Conservation (phyloP, 2,329 filamentous ascomycete species). For the Pochonia chlamydosporia region DNA sequence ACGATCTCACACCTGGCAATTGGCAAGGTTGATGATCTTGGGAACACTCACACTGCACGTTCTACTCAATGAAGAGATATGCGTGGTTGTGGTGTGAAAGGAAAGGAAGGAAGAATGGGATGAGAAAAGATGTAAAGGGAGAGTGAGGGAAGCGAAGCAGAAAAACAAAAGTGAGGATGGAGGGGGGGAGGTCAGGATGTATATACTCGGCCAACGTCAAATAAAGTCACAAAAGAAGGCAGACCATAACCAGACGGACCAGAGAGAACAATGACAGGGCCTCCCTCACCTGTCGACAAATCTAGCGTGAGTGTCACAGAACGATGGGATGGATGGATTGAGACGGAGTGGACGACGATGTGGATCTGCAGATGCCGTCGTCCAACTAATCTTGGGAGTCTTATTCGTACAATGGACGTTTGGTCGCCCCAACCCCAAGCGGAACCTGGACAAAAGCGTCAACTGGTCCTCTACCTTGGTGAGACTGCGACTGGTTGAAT, state of each 20-base stretch:
- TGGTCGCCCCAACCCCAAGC: neutral
- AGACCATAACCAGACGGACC: neutral
- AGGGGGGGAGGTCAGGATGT: neutral
- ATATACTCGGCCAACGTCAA: neutral
- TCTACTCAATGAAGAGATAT: constrained; percentile 5
- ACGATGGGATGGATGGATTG: too few species aligned
- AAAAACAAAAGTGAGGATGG: neutral
- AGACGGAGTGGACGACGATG: constrained; percentile 1
- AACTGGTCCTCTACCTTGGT: too few species aligned
- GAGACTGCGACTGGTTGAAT: too few species aligned
- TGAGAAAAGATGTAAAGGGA: neutral
- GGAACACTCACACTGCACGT: constrained; percentile 1
- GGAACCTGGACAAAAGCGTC: neutral
- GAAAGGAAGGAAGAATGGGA: neutral
- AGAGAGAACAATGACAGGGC: neutral
- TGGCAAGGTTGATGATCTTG: neutral
- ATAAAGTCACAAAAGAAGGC: neutral
- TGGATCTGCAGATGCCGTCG: constrained; percentile 1
- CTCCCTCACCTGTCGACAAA: neutral
- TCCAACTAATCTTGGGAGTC: neutral
- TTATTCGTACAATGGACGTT: neutral
- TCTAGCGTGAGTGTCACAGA: neutral
- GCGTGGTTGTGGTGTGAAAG: neutral
- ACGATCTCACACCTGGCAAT: too few species aligned
- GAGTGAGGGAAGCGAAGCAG: neutral